These are phyloP conservation scores for Diaporthe sp. DNA, from an alignment of 2,329 filamentous ascomycete species.

Conservation along the genomic window DNA sequence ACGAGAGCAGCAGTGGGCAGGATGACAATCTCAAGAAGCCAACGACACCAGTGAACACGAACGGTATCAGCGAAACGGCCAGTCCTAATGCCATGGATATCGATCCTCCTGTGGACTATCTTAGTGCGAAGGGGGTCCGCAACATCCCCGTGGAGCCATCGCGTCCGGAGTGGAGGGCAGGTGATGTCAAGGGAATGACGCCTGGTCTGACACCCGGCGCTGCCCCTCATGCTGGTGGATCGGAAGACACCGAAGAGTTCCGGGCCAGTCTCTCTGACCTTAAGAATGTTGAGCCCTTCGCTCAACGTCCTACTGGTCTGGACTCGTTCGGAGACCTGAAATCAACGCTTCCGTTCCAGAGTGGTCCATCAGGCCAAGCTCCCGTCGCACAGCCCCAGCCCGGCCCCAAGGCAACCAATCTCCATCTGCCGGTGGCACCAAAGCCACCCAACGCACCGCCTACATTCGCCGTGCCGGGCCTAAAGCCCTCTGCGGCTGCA, in stretches of 20 bases:
- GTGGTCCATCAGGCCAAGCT: conserved; percentile 56
- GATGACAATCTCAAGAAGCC: conserved; percentile 46
- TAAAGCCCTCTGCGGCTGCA: conserved; percentile 53
- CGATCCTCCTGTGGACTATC: conserved; percentile 58
- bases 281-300: conserved; percentile 66
- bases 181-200: conserved; percentile 51
- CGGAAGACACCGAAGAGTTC: conserved; percentile 67
- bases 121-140: conserved; percentile 50
- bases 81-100: conserved; percentile 75
- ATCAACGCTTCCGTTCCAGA: conserved; percentile 67
- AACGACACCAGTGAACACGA: conserved; percentile 19
- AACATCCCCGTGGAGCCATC: conserved; percentile 69
- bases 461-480: conserved; percentile 52
- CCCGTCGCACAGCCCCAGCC: conserved; percentile 48
- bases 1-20: conserved; percentile 52
- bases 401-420: conserved; percentile 52
- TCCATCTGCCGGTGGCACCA: conserved; percentile 61
- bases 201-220: conserved; percentile 14
- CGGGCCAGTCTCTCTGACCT: conserved; percentile 64
- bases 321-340: conserved; percentile 66
- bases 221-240: conserved; percentile 50
- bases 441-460: conserved; percentile 59
- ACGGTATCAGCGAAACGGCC: conserved; percentile 41
- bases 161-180: conserved; percentile 68
- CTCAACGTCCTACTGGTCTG: conserved; percentile 58